Evolutionary conservation across 495 filamentous ascomycete species (phyloP).

Genomic region (Talaromyces stipitatus): DNA sequence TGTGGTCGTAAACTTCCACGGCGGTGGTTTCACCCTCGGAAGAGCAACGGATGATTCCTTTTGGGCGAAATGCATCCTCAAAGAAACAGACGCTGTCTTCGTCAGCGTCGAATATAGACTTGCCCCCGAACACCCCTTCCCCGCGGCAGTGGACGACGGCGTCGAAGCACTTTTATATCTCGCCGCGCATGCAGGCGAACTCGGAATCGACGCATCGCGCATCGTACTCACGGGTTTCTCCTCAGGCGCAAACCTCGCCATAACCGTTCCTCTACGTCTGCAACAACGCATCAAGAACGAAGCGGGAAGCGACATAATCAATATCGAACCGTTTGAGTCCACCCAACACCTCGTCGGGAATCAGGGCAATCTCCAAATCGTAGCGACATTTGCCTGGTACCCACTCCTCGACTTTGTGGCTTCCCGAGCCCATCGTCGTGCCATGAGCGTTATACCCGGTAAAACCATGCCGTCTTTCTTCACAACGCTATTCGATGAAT

Average conservation of each 20-base stretch:
- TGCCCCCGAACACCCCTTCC: constrained; percentile 72
- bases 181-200: constrained; percentile 47
- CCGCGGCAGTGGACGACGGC: constrained; percentile 67
- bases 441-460: constrained; percentile 55
- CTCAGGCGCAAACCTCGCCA: constrained; percentile 77
- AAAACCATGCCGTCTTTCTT: constrained; percentile 67
- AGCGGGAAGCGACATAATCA: constrained; percentile 10
- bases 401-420: constrained; percentile 77
- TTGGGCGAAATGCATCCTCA: constrained; percentile 52
- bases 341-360: constrained; percentile 29
- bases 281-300: constrained; percentile 21
- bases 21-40: constrained; percentile 73
- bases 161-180: constrained; percentile 63
- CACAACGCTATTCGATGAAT: constrained; percentile 79
- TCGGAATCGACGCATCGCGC: constrained; percentile 48
- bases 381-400: constrained; percentile 69
- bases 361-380: constrained; percentile 33
- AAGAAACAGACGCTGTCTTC: constrained; percentile 54
- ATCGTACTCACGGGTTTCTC: constrained; percentile 80
- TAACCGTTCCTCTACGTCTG: constrained; percentile 70
- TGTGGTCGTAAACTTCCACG: constrained; percentile 67
- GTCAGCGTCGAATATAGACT: constrained; percentile 69
- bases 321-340: constrained; percentile 15
- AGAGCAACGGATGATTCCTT: constrained; percentile 62
- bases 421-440: constrained; percentile 64